These are phyloP conservation scores for Lecanosticta acicola DNA, from an alignment of 2,329 filamentous ascomycete species.

Conservation along the genomic window DNA sequence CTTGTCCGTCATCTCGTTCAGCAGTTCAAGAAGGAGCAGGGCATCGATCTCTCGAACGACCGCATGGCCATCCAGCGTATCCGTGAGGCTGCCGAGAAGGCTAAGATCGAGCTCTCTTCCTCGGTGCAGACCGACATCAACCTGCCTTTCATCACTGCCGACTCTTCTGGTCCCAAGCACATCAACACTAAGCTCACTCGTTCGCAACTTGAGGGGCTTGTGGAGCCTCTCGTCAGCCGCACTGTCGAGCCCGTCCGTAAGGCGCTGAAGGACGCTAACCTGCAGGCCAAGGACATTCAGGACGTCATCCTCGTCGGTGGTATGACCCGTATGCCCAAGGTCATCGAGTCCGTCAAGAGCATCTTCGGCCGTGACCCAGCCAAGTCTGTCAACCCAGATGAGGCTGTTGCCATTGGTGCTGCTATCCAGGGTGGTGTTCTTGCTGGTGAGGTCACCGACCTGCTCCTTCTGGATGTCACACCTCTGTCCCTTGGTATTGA, in stretches of 20 bases:
- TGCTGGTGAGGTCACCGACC: conserved; percentile 92
- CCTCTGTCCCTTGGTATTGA: conserved; percentile 91
- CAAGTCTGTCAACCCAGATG: conserved; percentile 97
- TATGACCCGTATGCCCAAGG: conserved; percentile 99
- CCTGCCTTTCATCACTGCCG: conserved; percentile 96
- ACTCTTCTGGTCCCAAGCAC: conserved; percentile 93
- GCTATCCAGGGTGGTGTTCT: conserved; percentile 96
- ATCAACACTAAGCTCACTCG: conserved; percentile 94
- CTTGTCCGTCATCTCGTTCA: conserved; percentile 89
- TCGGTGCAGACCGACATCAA: conserved; percentile 96
- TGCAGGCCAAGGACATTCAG: conserved; percentile 89
- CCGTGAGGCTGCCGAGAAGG: conserved; percentile 97
- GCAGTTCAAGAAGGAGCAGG: conserved; percentile 88
- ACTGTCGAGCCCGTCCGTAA: conserved; percentile 93
- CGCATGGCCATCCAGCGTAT: conserved; percentile 99
- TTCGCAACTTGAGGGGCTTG: conserved; percentile 85
- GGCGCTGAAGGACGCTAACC: conserved; percentile 90
- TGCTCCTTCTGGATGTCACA: conserved; percentile 70
- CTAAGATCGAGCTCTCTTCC: conserved; percentile 97
- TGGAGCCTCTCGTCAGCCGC: conserved; percentile 78
- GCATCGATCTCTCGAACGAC: conserved; percentile 94
- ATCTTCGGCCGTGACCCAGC: conserved; percentile 95
- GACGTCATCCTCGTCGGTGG: conserved; percentile 97
- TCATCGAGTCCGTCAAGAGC: conserved; percentile 88
- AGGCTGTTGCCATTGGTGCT: conserved; percentile 95